A percentile compares a stretch with the other conserved stretches of the same genome.
These are phyloP conservation scores for Fusarium beomiforme DNA, from an alignment of 2,329 filamentous ascomycete species.

Conservation along the genomic window DNA sequence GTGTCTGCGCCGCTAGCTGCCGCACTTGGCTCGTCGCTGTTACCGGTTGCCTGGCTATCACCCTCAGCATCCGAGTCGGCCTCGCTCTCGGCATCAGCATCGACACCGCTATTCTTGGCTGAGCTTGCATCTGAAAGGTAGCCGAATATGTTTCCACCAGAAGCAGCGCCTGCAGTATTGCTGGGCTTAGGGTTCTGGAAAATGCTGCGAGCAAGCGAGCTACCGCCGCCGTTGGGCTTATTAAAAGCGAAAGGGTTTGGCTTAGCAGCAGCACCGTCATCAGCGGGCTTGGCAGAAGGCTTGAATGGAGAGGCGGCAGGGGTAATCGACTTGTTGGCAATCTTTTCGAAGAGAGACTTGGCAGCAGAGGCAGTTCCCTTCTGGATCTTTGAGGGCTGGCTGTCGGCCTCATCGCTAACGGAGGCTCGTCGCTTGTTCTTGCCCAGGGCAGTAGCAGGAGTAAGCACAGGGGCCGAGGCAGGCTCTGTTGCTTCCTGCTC, in stretches of 20 bases:
- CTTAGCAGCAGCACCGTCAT: slow-evolving; percentile 45
- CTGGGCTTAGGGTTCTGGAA: slow-evolving; percentile 53
- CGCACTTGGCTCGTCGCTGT: slow-evolving; percentile 56
- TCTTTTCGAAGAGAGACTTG: slow-evolving; percentile 66
- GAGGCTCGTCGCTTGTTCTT: slow-evolving; percentile 66
- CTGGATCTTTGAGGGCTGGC: slow-evolving; percentile 61
- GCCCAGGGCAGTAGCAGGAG: slow-evolving; percentile 45
- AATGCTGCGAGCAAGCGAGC: slow-evolving; percentile 53
- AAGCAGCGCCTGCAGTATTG: slow-evolving; percentile 34
- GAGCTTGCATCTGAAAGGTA: slow-evolving; percentile 68
- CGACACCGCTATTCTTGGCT: slow-evolving; percentile 62
- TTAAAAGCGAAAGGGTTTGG: slow-evolving; percentile 47
- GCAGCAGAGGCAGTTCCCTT: slow-evolving; percentile 64
- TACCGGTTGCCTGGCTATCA: slow-evolving; percentile 52
- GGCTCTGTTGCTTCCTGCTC: slow-evolving; percentile 54
- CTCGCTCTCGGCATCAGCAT: slow-evolving; percentile 59
- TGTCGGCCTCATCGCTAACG: slow-evolving; percentile 56
- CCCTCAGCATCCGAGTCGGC: slow-evolving; percentile 56
- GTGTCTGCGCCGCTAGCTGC: slow-evolving; percentile 55
- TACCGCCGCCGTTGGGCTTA: slow-evolving; percentile 49
- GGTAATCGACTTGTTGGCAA: slow-evolving; percentile 61
- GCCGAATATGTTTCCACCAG: slow-evolving; percentile 64
- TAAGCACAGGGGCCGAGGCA: slow-evolving; percentile 31
- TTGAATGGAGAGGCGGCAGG: slow-evolving; percentile 48
- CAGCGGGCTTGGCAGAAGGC: slow-evolving; percentile 42